A percentile compares a stretch with the other conserved stretches of the same genome.
Evolutionary conservation across 148 eudicot species (phyloP).

Genomic region (Rhododendron kiyosumense): DNA sequence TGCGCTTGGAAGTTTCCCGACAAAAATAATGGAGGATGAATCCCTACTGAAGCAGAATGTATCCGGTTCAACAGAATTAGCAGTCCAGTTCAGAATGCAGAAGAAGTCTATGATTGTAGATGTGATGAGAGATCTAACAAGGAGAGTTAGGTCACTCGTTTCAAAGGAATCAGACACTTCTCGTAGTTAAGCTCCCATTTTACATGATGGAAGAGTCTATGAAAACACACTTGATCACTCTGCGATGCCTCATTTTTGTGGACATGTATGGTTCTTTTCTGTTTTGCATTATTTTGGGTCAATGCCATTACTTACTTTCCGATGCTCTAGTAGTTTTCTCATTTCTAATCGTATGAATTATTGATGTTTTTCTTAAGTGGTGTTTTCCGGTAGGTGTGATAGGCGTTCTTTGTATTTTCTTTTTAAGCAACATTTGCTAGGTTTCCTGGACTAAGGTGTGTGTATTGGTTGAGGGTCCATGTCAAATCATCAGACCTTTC

Average conservation of each 20-base stretch:
- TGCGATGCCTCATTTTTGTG: not conserved
- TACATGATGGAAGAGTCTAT: not conserved
- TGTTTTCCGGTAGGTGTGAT: too few species aligned
- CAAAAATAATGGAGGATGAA: constrained; percentile 83
- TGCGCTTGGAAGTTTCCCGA: constrained; percentile 73
- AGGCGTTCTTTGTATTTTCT: too few species aligned
- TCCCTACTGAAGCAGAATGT: constrained; percentile 48
- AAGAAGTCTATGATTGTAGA: constrained; percentile 72
- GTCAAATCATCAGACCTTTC: not conserved
- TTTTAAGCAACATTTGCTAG: not conserved
- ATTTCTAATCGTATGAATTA: too few species aligned
- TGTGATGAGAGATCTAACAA: constrained; percentile 68
- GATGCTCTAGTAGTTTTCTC: not conserved
- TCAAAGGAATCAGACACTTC: constrained; percentile 41
- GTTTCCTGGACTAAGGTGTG: not conserved
- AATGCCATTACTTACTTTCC: not conserved
- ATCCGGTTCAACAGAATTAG: constrained; percentile 50
- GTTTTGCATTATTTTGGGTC: not conserved
- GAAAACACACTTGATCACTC: not conserved
- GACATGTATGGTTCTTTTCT: not conserved
- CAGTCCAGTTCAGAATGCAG: constrained; percentile 70
- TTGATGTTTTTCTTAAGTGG: not conserved
- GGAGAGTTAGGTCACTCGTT: constrained; percentile 48
- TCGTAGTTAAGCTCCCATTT: constrained; percentile 14
- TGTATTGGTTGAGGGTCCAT: not conserved